Percentiles rank a stretch among this genome's conserved stretches.
phyloP scores from a whole-genome alignment of 2,329 filamentous ascomycete species.

The Lecanicillium sp. region DNA sequence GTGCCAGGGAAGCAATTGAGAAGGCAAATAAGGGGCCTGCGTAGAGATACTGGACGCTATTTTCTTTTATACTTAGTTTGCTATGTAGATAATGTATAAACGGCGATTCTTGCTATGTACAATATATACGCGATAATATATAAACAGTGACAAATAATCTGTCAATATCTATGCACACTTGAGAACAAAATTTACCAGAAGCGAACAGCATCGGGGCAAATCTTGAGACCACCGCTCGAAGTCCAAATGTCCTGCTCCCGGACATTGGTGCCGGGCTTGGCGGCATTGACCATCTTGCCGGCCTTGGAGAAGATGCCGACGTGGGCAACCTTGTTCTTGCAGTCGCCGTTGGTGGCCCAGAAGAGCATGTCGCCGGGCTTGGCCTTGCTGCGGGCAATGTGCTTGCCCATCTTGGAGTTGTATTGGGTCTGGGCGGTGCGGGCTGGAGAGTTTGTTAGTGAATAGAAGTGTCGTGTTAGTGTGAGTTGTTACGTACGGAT shows the following conservation, averaged over 20 bases:
- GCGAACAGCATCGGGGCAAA: slow-evolving; percentile 13
- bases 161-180: slow-evolving; percentile 1
- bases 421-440: slow-evolving; percentile 12
- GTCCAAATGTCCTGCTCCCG: slow-evolving; percentile 13
- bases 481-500: slow-evolving; percentile 8
- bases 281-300: slow-evolving; percentile 13
- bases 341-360: slow-evolving; percentile 12
- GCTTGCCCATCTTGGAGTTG: slow-evolving; percentile 13
- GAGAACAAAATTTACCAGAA: slow-evolving; percentile 11
- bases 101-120: neutral
- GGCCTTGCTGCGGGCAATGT: slow-evolving; percentile 10
- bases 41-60: too few relatives aligned
- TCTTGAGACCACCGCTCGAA: slow-evolving; percentile 10
- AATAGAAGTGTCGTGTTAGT: neutral
- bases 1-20: slow-evolving; percentile 27
- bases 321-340: slow-evolving; percentile 11
- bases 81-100: too few relatives aligned
- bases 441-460: slow-evolving; percentile 2
- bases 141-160: neutral
- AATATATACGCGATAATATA: neutral
- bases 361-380: slow-evolving; percentile 13
- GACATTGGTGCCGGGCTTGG: slow-evolving; percentile 11
- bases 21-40: slow-evolving; percentile 19
- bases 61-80: too few relatives aligned
- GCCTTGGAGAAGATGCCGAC: slow-evolving; percentile 12